Conservation (phyloP, 768 basidiomycete genomes). For the Porphyrellus cyaneotinctus region DNA sequence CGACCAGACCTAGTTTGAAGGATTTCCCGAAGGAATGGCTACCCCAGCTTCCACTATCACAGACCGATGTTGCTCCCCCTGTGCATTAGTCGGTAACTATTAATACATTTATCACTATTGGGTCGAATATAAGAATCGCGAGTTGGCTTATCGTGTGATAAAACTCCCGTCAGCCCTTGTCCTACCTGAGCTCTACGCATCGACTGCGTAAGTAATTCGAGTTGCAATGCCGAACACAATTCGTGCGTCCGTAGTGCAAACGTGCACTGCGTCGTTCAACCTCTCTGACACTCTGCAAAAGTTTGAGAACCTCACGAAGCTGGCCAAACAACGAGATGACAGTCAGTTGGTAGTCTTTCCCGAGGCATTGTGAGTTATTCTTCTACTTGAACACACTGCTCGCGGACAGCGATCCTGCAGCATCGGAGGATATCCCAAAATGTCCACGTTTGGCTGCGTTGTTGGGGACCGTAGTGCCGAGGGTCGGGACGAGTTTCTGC, state of each 20-base stretch:
- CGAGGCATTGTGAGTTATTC: constrained; percentile 48
- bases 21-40: constrained; percentile 91
- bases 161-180: not conserved
- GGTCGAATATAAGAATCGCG: constrained; percentile 1
- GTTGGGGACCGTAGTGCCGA: constrained; percentile 47
- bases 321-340: constrained; percentile 45
- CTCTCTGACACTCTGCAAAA: constrained; percentile 46
- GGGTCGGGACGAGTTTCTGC: constrained; percentile 57
- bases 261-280: constrained; percentile 44
- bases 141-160: constrained; percentile 2
- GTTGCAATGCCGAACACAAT: constrained; percentile 31
- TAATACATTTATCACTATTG: constrained; percentile 2
- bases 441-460: constrained; percentile 40
- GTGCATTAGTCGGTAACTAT: constrained; percentile 8
- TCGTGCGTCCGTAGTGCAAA: constrained; percentile 51
- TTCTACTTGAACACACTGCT: not conserved
- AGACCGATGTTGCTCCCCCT: constrained; percentile 2
- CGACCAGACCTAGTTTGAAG: constrained; percentile 58
- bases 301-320: constrained; percentile 42
- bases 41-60: constrained; percentile 30
- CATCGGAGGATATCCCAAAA: constrained; percentile 58
- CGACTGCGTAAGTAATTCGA: not conserved
- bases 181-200: not conserved
- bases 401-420: constrained; percentile 23
- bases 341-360: constrained; percentile 53